Percentiles rank a stretch among this genome's conserved stretches.
phyloP scores from a whole-genome alignment of 2,329 filamentous ascomycete species.

The Cadophora gregata region DNA sequence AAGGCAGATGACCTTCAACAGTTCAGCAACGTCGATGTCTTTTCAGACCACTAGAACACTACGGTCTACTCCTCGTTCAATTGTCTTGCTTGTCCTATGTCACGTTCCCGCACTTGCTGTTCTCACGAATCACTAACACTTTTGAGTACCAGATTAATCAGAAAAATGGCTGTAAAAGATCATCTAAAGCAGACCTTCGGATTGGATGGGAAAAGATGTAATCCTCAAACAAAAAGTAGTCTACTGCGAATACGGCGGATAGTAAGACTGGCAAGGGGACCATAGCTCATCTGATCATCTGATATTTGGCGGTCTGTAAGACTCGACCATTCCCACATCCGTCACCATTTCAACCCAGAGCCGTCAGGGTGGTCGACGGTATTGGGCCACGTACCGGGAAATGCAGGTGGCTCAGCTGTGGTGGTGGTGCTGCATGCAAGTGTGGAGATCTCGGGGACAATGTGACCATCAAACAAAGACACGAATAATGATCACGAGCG shows the following conservation, averaged over 20 bases:
- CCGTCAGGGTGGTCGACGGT: slow-evolving; percentile 9
- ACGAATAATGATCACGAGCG: slow-evolving; percentile 26
- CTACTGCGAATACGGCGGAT: too few species aligned
- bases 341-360: slow-evolving; percentile 9
- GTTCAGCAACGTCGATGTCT: slow-evolving; percentile 5
- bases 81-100: too few species aligned
- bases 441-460: slow-evolving; percentile 5
- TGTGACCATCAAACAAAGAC: slow-evolving; percentile 25
- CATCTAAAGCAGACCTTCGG: too few species aligned
- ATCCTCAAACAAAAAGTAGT: too few species aligned
- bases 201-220: too few species aligned
- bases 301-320: slow-evolving; percentile 8
- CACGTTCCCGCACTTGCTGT: too few species aligned
- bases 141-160: too few species aligned
- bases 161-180: too few species aligned
- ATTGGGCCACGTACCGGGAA: slow-evolving; percentile 28
- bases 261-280: too few species aligned
- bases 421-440: slow-evolving; percentile 5
- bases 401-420: background rate
- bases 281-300: too few species aligned
- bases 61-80: too few species aligned
- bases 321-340: slow-evolving; percentile 9
- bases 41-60: slow-evolving; percentile 16
- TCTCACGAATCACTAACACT: too few species aligned
- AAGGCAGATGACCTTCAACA: slow-evolving; percentile 7